Conservation (phyloP, 176 grass and related monocot species). For the Musa beccarii region DNA sequence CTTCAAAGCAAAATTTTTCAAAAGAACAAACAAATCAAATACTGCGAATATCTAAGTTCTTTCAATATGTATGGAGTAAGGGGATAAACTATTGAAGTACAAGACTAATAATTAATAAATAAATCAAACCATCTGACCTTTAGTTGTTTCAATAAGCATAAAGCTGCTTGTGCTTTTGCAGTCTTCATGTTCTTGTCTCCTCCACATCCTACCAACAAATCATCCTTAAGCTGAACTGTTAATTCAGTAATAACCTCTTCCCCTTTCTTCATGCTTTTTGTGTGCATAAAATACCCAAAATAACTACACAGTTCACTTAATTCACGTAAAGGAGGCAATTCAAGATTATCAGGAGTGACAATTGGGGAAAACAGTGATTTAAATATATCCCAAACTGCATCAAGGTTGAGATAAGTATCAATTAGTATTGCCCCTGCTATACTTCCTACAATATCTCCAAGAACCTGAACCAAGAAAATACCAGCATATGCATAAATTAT, state of each 20-base stretch:
- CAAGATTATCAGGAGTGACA: constrained; percentile 78
- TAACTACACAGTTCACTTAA: constrained; percentile 55
- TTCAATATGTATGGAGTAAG: no score
- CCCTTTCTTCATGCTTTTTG: constrained; percentile 42
- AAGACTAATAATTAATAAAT: no score
- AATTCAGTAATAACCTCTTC: constrained; percentile 43
- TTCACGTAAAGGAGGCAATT: constrained; percentile 62
- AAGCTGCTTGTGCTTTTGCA: constrained; percentile 72
- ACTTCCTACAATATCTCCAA: constrained; percentile 95
- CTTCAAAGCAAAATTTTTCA: no score
- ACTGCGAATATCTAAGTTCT: no score
- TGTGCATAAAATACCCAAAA: constrained; percentile 57
- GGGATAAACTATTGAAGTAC: no score
- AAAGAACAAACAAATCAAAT: no score
- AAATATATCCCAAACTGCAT: constrained; percentile 55
- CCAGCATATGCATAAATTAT: no score
- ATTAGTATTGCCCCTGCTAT: constrained; percentile 72
- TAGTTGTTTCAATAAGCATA: no score
- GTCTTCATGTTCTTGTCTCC: constrained; percentile 46
- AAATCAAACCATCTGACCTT: no score
- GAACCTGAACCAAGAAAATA: constrained; percentile 32
- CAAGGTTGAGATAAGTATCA: constrained; percentile 69
- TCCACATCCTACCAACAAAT: constrained; percentile 45
- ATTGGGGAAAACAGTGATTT: constrained; percentile 71
- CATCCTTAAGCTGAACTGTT: constrained; percentile 59